Evolutionary conservation across 495 filamentous ascomycete species (phyloP).

Genomic region (Penicillium pulvis): DNA sequence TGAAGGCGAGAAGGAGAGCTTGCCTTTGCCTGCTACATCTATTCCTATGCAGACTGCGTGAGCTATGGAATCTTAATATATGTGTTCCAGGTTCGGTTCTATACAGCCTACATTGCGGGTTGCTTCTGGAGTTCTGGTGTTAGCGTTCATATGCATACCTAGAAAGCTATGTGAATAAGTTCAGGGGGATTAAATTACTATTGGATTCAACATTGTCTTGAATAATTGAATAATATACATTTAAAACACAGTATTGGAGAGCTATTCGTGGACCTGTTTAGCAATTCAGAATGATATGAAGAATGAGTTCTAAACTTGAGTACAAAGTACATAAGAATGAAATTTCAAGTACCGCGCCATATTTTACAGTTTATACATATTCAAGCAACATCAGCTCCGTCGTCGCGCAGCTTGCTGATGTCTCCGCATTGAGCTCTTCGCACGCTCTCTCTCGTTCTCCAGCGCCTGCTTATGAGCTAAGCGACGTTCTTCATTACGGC

Average conservation of each 20-base stretch:
- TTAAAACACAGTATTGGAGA: not conserved
- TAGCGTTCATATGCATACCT: not conserved
- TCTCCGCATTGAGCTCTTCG: conserved; percentile 17
- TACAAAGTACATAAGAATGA: conserved; percentile 3
- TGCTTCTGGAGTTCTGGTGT: too few species aligned
- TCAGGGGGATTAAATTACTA: too few species aligned
- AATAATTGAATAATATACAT: too few species aligned
- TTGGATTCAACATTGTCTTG: too few species aligned
- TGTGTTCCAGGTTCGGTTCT: too few species aligned
- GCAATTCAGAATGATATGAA: not conserved
- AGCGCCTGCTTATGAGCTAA: conserved; percentile 19
- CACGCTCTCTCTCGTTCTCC: conserved; percentile 20
- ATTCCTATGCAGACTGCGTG: conserved; percentile 31
- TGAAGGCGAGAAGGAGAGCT: conserved; percentile 50
- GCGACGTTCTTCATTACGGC: conserved; percentile 27
- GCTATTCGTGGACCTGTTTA: too few species aligned
- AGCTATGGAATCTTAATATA: not conserved
- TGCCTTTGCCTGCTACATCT: conserved; percentile 39
- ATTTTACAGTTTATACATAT: conserved; percentile 34
- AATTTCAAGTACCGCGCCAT: conserved; percentile 23
- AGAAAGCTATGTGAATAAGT: not conserved
- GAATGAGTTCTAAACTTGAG: not conserved
- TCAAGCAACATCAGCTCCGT: conserved; percentile 19
- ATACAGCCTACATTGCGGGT: not conserved
- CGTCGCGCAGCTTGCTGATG: conserved; percentile 5